Evolutionary conservation across 2,329 filamentous ascomycete genomes (phyloP), one percentile per base, ranked within the genome.

Genomic region (Cercospora sesami): DNA sequence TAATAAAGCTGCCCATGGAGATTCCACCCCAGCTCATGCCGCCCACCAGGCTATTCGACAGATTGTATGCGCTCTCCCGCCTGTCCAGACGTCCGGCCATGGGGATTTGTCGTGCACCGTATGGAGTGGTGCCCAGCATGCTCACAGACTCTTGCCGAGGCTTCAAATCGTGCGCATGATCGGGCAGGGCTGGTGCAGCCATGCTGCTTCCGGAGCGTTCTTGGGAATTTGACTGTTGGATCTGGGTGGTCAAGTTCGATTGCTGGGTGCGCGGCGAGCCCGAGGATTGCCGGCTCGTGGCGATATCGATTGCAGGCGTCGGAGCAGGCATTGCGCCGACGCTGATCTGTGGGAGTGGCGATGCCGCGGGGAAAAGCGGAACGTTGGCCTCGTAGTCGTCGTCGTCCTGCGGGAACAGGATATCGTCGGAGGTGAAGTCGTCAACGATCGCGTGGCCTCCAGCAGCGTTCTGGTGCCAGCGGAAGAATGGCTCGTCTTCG

Each of bases 1-100:
- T 87, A 80, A 99, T 95, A 85, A 96, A 98, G 77, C 94, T 98
- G 71, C 94, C 94, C 72, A 98, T 92, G 8, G 94, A 98, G 69
- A 97, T 89, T 72, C 94, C 94, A 78, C 94, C 94, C 94, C 94
- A 99, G 81, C 94, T 97, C 90, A 97, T 93, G 75, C 94, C 94
- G 71, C 89, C 91, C 62, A 86, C 83, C 69, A 89, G 80, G 77
- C 87, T 89, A 73, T 87, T 86, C 66, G 86, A 75, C 39, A 77
- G 71, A 28, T 71, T 86, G 81, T 78, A 86, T 21, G 58, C 61
- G 87, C 78, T 89, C 86, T 72, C 87, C 80, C 70, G 87, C 81
- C 62, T 81, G 33, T 71, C 70, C 36, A 81, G 83, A n/a, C 48
- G 62, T 69, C 86, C 85, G 71, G 82, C 81, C 77, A 88, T 83